Evolutionary conservation across 2,329 filamentous ascomycete genomes (phyloP), one percentile per base, ranked within the genome.

Genomic region (Colletotrichum sp.): DNA sequence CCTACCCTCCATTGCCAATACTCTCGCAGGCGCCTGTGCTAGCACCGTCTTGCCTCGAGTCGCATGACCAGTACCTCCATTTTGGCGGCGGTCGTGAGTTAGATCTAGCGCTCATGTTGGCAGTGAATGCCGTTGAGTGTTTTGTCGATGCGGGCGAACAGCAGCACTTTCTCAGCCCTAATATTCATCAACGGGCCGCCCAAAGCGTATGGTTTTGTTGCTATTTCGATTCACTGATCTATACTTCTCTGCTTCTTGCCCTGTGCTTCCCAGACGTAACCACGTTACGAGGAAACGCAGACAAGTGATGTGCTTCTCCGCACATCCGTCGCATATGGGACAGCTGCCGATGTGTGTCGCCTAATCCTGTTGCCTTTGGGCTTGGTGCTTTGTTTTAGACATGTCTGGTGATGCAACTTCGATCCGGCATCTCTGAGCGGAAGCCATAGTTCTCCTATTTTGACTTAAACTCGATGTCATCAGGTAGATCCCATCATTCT

Each of bases 181-280:
- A 3, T n/a, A n/a, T n/a, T 48, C 38, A 48, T 48, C 38, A 6
- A 48, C 18, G 38, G 4, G 5, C 38, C 9, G 38, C 9, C 18
- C 9, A n/a, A n/a, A n/a, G 9, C 10, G 5, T 12, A 48, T 48
- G 9, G 2, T 12, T 12, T 48, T 6, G 18, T 12, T n/a, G 5
- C 38, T n/a, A n/a, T 0, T 10, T n/a, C 16, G 18, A 10, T 48
- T n/a, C 9, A 48, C 8, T n/a, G 18, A 48, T n/a, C 38, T n/a
- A n/a, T 6, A 7, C 5, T 6, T 9, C 18, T 2, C 5, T 48
- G 38, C 38, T 0, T 6, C 38, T n/a, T 7, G 18, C 18, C 9
- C 38, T 48, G 18, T 48, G 38, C 9, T 48, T 48, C 9, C 18
- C 3, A 3, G 5, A 6, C 38, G 16, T 43, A 5, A 4, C 16